phyloP scores from a whole-genome alignment of 2,329 filamentous ascomycete genomes.

The Colletotrichum sojae region DNA sequence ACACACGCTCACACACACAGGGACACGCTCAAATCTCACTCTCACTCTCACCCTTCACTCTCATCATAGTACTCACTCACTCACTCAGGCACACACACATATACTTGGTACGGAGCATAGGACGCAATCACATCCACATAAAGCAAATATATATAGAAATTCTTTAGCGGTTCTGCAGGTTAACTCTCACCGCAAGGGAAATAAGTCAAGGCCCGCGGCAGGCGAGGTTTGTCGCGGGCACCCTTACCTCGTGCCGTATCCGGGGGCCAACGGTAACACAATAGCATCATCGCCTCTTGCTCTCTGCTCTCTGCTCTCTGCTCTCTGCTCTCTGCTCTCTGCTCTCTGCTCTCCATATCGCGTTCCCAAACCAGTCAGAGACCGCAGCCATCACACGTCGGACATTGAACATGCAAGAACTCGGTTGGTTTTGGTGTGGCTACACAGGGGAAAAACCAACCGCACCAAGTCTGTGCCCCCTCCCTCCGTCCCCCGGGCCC shows the following conservation, averaged over 20 bases:
- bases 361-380: constrained; percentile 1
- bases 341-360: not conserved
- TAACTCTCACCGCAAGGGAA: too few species aligned
- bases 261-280: not conserved
- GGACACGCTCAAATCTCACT: not conserved
- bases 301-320: too few species aligned
- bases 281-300: not conserved
- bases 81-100: not conserved
- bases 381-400: not conserved
- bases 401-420: not conserved
- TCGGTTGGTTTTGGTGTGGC: constrained; percentile 13
- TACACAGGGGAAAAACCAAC: constrained; percentile 10
- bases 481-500: not conserved
- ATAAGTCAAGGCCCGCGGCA: not conserved
- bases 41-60: too few species aligned
- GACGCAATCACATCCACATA: not conserved
- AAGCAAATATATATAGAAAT: constrained; percentile 4
- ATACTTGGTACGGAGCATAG: not conserved
- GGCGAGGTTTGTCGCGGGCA: not conserved
- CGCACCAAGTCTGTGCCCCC: constrained; percentile 19
- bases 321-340: too few species aligned
- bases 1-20: constrained; percentile 2
- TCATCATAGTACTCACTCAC: too few species aligned
- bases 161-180: constrained; percentile 33
- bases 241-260: too few species aligned